phyloP scores from a whole-genome alignment of 352 stramenopile genomes.

The Phytophthora pistaciae region DNA sequence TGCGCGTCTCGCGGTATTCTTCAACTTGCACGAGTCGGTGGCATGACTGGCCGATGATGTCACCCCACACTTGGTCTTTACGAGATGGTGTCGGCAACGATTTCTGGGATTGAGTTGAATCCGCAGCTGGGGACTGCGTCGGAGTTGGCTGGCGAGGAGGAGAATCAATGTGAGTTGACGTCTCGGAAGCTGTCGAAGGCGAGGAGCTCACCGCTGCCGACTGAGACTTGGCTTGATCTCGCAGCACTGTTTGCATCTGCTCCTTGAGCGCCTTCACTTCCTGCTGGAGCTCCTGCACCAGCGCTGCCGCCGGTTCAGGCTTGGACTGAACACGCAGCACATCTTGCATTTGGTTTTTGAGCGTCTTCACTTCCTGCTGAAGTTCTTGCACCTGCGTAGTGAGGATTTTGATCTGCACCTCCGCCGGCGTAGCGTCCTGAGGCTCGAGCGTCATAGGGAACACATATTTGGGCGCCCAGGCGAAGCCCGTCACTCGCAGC shows the following conservation, averaged over 20 bases:
- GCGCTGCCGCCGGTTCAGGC: background rate
- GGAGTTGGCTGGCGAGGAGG: background rate
- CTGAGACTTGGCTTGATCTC: constrained; percentile 10
- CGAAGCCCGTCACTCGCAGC: constrained; percentile 26
- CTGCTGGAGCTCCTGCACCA: constrained; percentile 34
- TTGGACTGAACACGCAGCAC: constrained; percentile 20
- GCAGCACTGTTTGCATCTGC: constrained; percentile 32
- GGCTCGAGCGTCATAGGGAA: constrained; percentile 26
- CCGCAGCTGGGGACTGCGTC: background rate
- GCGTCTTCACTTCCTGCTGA: constrained; percentile 31
- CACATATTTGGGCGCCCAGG: constrained; percentile 34
- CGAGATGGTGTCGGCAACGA: constrained; percentile 13
- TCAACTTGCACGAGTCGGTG: constrained; percentile 37
- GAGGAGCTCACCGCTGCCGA: background rate
- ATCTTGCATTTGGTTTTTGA: constrained; percentile 33
- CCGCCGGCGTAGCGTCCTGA: background rate
- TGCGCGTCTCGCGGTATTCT: constrained; percentile 37
- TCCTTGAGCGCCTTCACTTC: constrained; percentile 36
- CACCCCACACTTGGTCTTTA: constrained; percentile 34
- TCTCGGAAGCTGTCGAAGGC: background rate
- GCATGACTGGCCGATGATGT: constrained; percentile 29
- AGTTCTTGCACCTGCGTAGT: constrained; percentile 28
- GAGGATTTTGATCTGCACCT: constrained; percentile 22
- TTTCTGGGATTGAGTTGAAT: background rate
- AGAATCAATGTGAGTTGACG: background rate